Conservation (phyloP, 345 rosid species). For the Gossypium longicalyx region DNA sequence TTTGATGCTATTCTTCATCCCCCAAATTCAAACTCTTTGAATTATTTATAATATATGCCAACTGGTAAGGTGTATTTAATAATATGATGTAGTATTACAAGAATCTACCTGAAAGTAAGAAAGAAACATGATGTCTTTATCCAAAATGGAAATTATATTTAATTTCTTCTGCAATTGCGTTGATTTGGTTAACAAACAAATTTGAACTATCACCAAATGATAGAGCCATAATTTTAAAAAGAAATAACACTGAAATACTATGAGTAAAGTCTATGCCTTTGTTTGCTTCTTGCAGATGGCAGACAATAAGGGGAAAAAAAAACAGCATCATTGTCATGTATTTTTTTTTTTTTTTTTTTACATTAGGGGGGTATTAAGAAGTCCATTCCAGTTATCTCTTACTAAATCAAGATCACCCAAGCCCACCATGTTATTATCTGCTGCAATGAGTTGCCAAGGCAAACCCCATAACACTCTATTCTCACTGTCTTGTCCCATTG, state of each 20-base stretch:
- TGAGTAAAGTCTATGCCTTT: slow-evolving; percentile 1
- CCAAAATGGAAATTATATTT: slow-evolving; percentile 10
- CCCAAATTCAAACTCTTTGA: not conserved
- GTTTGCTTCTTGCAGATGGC: too few relatives aligned
- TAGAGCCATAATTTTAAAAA: not conserved
- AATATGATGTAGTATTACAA: not conserved
- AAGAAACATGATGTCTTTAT: slow-evolving; percentile 36
- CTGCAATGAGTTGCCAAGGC: slow-evolving; percentile 76
- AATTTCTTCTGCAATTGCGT: slow-evolving; percentile 18
- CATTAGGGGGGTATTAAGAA: slow-evolving; percentile 48
- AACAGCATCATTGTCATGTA: slow-evolving; percentile 16
- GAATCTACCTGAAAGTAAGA: slow-evolving; percentile 40
- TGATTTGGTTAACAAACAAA: slow-evolving; percentile 33
- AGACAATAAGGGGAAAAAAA: not conserved
- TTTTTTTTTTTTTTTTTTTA: slow-evolving; percentile 12
- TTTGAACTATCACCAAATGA: slow-evolving; percentile 19
- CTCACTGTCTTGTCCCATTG: slow-evolving; percentile 57
- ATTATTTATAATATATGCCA: not conserved
- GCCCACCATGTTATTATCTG: slow-evolving; percentile 20
- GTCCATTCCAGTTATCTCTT: slow-evolving; percentile 53
- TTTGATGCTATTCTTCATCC: not conserved
- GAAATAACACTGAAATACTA: slow-evolving; percentile 23
- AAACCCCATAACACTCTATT: slow-evolving; percentile 50
- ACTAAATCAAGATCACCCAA: slow-evolving; percentile 38
- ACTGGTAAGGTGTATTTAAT: not conserved